These are phyloP conservation scores for Coemansia sp. DNA, from an alignment of 192 early-diverging fungal genomes.

Conservation along the genomic window DNA sequence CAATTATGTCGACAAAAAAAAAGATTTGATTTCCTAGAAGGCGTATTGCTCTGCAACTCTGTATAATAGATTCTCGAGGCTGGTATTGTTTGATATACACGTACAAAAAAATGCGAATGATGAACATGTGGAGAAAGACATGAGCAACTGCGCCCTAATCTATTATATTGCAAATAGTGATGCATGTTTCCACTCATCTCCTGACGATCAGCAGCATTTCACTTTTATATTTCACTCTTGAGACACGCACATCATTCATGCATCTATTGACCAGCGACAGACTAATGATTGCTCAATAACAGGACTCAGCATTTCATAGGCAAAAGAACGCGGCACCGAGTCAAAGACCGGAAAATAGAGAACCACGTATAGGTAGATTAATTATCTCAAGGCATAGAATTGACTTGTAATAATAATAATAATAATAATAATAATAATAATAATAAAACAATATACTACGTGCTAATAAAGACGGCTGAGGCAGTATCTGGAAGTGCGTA, in stretches of 20 bases:
- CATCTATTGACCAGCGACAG: neutral
- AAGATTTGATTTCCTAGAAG: neutral
- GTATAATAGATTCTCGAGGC: neutral
- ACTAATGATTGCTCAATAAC: neutral
- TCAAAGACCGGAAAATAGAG: neutral
- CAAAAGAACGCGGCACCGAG: neutral
- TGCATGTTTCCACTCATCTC: neutral
- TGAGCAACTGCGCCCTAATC: neutral
- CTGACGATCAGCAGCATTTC: conserved; percentile 8
- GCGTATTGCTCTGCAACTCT: neutral
- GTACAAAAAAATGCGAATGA: neutral
- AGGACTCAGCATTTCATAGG: neutral
- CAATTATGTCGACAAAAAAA: neutral
- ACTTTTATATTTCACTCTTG: conserved; percentile 1
- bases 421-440: neutral
- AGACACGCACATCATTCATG: neutral
- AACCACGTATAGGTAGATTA: neutral
- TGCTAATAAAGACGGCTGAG: conserved; percentile 26
- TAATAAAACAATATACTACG: conserved; percentile 12
- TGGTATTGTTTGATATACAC: conserved; percentile 1
- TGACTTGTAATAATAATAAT: neutral
- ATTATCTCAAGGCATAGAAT: neutral
- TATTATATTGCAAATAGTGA: neutral
- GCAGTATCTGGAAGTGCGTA: conserved; percentile 41
- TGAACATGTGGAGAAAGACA: conserved; percentile 7